Base-by-base conservation (phyloP, 2,329 filamentous ascomycete species). In the Lithohypha guttulata region DNA sequence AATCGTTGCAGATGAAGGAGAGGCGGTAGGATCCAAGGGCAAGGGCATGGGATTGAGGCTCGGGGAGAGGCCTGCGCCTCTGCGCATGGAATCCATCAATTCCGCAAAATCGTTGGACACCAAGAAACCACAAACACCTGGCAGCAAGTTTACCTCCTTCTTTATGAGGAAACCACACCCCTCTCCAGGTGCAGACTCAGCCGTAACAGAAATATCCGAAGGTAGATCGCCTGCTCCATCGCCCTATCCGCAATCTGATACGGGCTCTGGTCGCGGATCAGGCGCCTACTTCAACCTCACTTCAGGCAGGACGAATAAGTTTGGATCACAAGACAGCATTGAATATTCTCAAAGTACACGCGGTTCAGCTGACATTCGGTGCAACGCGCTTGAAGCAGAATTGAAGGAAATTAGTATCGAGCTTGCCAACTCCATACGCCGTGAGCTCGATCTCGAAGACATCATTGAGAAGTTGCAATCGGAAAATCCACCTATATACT, bases 401-500 rank as follows among this genome's bases (percentile, higher is more conserved):
- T 63, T 98, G 50, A 84, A 84, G 53, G 83, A 89, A 60, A 89
- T 98, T 63, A 93, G 85, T 66, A 75, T 79, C 44, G 91, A 98
- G 69, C 69, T 98, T 58, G 91, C 91, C 22, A 75, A 79, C 50
- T 96, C 91, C 19, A 96, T 98, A 55, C 78, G 84, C 53, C 77
- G 91, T 45, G 91, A 98, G 65, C 89, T 98, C 75, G 91, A 98
- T 52, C 64, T 98, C 21, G 91, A 98, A 60, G 91, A 98, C 59
- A 70, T 96, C 32, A 79, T 96, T 1, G 91, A 98, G 50, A 73
- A 82, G 42, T 65, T 93, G 51, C 87, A 95, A 58, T 66, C 77
- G n/a, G 86, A 95, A 54, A 70, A 71, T 47, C 77, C 60, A 55
- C 70, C 54, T 62, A 66, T 50, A 53, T 60, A 68, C n/a, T 39